A percentile compares a stretch with the other conserved stretches of the same genome.
These are phyloP conservation scores for Cyclotella atomus DNA, from an alignment of 108 stramenopile genomes.

Conservation along the genomic window DNA sequence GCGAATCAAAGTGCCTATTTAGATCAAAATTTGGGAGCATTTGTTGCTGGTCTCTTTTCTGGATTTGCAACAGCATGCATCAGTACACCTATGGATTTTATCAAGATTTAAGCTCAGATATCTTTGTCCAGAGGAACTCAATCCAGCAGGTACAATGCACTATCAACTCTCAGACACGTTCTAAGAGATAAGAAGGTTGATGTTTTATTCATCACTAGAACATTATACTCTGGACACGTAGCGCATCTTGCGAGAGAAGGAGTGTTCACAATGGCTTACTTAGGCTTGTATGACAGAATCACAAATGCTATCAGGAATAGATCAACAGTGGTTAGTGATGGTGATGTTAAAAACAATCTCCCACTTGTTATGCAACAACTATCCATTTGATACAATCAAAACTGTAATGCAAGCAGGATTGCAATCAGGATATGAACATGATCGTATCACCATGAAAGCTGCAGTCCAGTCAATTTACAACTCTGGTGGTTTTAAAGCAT, in stretches of 20 bases:
- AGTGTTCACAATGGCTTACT: conserved; percentile 58
- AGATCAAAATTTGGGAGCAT: conserved; percentile 10
- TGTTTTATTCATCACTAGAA: not conserved
- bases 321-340: conserved; percentile 43
- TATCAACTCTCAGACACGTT: not conserved
- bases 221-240: conserved; percentile 47
- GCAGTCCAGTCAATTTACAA: not conserved
- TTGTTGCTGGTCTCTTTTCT: conserved; percentile 48
- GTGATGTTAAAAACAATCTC: conserved; percentile 58
- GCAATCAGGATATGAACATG: conserved; percentile 19
- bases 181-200: conserved; percentile 1
- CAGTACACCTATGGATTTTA: conserved; percentile 51
- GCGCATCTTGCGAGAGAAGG: conserved; percentile 55
- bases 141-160: not conserved
- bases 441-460: not conserved
- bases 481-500: conserved; percentile 15
- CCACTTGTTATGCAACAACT: too few species aligned
- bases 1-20: conserved; percentile 14
- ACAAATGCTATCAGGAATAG: conserved; percentile 31
- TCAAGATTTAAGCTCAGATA: conserved; percentile 57
- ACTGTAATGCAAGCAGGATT: conserved; percentile 40
- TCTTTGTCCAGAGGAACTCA: conserved; percentile 3
- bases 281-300: conserved; percentile 47
- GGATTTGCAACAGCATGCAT: conserved; percentile 58
- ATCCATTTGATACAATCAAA: not conserved